Percentiles rank a stretch among this genome's conserved stretches.
These are phyloP conservation scores for Aurinia saxatilis DNA, from an alignment of 345 rosid species.

Conservation along the genomic window DNA sequence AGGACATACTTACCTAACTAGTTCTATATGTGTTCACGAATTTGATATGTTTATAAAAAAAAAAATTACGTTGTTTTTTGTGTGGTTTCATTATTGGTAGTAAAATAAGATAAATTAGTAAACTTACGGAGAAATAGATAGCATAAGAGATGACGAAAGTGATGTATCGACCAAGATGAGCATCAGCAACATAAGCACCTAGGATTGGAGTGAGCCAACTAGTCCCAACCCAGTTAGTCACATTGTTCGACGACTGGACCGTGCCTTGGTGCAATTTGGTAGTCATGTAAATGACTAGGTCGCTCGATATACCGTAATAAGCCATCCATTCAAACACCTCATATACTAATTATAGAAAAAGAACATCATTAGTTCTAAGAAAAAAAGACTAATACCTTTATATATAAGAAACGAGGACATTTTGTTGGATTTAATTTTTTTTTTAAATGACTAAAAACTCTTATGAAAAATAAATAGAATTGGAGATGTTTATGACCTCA, in stretches of 20 bases:
- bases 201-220: constrained; percentile 72
- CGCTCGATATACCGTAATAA: constrained; percentile 74
- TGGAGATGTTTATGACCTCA: neutral
- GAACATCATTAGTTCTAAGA: neutral
- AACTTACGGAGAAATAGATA: constrained; percentile 53
- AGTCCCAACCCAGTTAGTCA: constrained; percentile 94
- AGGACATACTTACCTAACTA: neutral
- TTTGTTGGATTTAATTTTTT: no score
- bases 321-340: constrained; percentile 92
- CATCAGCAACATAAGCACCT: constrained; percentile 88
- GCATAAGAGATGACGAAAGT: constrained; percentile 48
- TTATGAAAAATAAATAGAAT: neutral
- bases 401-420: no score
- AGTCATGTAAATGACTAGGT: constrained; percentile 67
- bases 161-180: constrained; percentile 83
- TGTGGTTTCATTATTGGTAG: neutral
- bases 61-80: neutral
- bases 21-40: neutral
- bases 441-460: neutral
- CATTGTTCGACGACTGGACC: constrained; percentile 75
- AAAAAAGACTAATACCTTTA: neutral
- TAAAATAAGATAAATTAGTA: neutral
- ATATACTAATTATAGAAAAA: constrained; percentile 30
- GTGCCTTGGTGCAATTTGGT: constrained; percentile 76
- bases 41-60: neutral